Base-by-base conservation (phyloP, 2,329 filamentous ascomycete species). In the Colletotrichum sp. region DNA sequence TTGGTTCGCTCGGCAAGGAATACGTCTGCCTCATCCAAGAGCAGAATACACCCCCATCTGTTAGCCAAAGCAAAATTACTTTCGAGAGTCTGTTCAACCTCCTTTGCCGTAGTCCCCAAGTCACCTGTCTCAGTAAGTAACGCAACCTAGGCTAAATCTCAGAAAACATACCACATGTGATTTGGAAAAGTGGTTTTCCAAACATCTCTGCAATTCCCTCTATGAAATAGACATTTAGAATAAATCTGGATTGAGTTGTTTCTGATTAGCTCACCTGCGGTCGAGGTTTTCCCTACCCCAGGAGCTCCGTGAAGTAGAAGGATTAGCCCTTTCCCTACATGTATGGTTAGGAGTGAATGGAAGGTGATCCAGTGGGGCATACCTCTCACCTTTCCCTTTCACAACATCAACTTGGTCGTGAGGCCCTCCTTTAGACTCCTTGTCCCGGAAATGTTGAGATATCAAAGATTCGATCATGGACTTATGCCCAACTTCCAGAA, bases 1-100 rank as follows among this genome's bases (percentile, higher is more conserved):
- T 80, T 79, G 24, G 79, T 94, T 2, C 95, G 92, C 83, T 95
- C 94, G 86, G 97, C 94, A 15, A 98, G 87, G 15, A 70, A 70
- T 2, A 70, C 67, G 13, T 70, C 67, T 18, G 67, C 67, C 16
- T 71, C 68, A 0, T 71, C 68, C 5, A 71, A 18, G 1, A 71
- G 36, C 1, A 71, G 2, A 13, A 71, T 39, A 7, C 77, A 78
- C 1, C 66, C 77, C 77, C 78, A 79, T 4, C 16, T 77, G 12
- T 74, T 78, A 1, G 69, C 78, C 1, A 67, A 2, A 57, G 65
- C 39, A 18, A 67, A 67, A 1, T 67, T 52, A 10, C 9, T 67
- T 34, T 67, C 65, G 0, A 67, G 43, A 34, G 65, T n/a, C 18
- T 55, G 1, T 12, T 67, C 65, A 16, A 67, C 65, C 16, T 67